phyloP scores from a whole-genome alignment of 2,329 filamentous ascomycete species.

The Hymenoscyphus salicellus region DNA sequence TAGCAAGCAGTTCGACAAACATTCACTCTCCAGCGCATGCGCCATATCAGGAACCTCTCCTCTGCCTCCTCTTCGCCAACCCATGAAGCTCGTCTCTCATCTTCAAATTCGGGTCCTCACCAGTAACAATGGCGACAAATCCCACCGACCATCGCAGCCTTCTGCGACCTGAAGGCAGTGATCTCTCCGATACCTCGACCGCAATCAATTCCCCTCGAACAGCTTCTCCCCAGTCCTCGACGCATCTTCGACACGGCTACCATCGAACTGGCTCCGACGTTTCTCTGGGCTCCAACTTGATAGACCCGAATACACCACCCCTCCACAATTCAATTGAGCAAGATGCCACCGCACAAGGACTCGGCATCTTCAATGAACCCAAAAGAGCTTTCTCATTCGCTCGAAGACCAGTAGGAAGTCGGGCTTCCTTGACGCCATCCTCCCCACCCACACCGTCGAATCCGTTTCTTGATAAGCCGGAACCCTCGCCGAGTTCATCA shows the following conservation, averaged over 20 bases:
- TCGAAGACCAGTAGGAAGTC: conserved; percentile 8
- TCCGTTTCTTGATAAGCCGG: background rate
- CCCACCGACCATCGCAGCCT: background rate
- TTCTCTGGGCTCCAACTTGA: background rate
- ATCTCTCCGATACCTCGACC: conserved; percentile 5
- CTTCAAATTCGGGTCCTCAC: background rate
- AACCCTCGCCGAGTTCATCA: background rate
- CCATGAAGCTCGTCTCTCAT: background rate
- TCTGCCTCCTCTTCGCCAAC: background rate
- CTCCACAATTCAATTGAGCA: background rate
- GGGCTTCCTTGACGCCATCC: conserved; percentile 1
- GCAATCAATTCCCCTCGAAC: conserved; percentile 3
- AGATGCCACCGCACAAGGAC: background rate
- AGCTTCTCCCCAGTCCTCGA: background rate
- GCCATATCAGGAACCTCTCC: background rate
- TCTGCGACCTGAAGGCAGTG: conserved; percentile 5
- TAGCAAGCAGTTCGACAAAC: background rate
- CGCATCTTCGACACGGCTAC: conserved; percentile 4
- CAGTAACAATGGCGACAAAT: background rate
- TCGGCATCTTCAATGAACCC: conserved; percentile 1
- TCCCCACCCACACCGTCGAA: conserved; percentile 8
- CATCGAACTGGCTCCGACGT: conserved; percentile 7
- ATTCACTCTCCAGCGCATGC: background rate
- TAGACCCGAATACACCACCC: conserved; percentile 2
- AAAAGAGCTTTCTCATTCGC: conserved; percentile 5